A percentile compares a stretch with the other conserved stretches of the same genome.
These are phyloP conservation scores for Infundibulicybe gibba DNA, from an alignment of 768 basidiomycete genomes.

Conservation along the genomic window DNA sequence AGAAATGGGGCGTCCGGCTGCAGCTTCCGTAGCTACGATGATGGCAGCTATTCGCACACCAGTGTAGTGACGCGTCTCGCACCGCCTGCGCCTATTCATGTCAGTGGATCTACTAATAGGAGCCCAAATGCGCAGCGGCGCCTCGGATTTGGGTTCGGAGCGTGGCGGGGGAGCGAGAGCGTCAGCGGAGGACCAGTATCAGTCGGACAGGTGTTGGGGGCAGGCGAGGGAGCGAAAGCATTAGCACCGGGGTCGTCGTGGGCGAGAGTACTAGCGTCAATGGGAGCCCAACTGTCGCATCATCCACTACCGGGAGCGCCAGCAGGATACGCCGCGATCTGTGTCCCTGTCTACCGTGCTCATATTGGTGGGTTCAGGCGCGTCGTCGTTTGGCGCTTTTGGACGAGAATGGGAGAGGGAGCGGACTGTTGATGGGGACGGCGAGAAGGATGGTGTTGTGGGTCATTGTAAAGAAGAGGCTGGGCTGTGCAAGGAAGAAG, in stretches of 20 bases:
- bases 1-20: slow-evolving; percentile 1
- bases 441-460: slow-evolving; percentile 5
- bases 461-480: slow-evolving; percentile 24
- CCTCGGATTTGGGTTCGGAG: slow-evolving; percentile 26
- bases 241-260: slow-evolving; percentile 21
- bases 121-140: slow-evolving; percentile 7
- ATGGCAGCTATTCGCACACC: no score
- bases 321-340: slow-evolving; percentile 43
- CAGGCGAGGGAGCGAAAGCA: slow-evolving; percentile 26
- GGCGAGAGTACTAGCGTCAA: slow-evolving; percentile 37
- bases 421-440: slow-evolving; percentile 15
- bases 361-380: slow-evolving; percentile 52
- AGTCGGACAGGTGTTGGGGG: slow-evolving; percentile 34
- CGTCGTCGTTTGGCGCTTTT: slow-evolving; percentile 26
- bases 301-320: slow-evolving; percentile 34
- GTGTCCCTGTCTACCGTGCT: slow-evolving; percentile 56
- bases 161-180: slow-evolving; percentile 34
- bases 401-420: slow-evolving; percentile 29
- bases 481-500: no score
- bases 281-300: slow-evolving; percentile 56
- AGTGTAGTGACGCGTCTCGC: background rate
- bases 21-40: background rate
- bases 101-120: background rate
- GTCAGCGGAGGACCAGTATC: slow-evolving; percentile 25
- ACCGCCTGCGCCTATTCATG: background rate